Percentiles rank a stretch among this genome's conserved stretches.
Evolutionary conservation across 2,329 filamentous ascomycete genomes (phyloP).

Genomic region (Trichoderma sp.): DNA sequence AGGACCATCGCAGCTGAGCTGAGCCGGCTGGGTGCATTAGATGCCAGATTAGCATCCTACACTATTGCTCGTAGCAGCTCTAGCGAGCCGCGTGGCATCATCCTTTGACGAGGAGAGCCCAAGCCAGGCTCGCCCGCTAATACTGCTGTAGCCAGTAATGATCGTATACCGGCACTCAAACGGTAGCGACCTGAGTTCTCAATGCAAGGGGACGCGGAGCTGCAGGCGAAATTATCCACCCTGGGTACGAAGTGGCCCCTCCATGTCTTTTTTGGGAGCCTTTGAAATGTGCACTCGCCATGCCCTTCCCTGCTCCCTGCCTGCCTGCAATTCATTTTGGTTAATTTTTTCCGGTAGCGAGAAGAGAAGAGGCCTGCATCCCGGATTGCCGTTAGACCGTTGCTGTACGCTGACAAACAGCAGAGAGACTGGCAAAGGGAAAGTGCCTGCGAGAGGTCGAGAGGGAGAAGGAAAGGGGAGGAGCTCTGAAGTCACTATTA

Average conservation of each 20-base stretch:
- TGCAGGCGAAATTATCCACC: slow-evolving; percentile 27
- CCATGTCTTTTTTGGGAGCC: background rate
- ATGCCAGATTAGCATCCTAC: background rate
- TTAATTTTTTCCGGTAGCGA: background rate
- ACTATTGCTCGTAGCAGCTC: background rate
- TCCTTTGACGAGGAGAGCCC: background rate
- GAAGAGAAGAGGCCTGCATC: background rate
- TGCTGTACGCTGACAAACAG: slow-evolving; percentile 9
- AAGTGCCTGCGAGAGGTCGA: background rate
- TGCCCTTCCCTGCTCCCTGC: slow-evolving; percentile 13
- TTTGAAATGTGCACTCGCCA: slow-evolving; percentile 10
- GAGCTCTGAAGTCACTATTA: background rate
- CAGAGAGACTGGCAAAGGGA: background rate
- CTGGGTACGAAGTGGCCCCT: slow-evolving; percentile 14
- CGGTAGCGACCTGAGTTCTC: background rate
- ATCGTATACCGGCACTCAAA: background rate
- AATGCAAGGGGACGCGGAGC: slow-evolving; percentile 6
- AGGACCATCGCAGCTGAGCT: background rate
- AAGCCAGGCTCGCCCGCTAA: background rate
- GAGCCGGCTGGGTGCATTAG: background rate
- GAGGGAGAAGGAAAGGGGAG: background rate
- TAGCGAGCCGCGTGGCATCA: background rate
- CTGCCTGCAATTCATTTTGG: background rate
- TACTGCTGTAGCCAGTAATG: background rate
- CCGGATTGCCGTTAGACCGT: background rate